Conservation (phyloP, 805 yeast species). For the Yarrowia divulgata region DNA sequence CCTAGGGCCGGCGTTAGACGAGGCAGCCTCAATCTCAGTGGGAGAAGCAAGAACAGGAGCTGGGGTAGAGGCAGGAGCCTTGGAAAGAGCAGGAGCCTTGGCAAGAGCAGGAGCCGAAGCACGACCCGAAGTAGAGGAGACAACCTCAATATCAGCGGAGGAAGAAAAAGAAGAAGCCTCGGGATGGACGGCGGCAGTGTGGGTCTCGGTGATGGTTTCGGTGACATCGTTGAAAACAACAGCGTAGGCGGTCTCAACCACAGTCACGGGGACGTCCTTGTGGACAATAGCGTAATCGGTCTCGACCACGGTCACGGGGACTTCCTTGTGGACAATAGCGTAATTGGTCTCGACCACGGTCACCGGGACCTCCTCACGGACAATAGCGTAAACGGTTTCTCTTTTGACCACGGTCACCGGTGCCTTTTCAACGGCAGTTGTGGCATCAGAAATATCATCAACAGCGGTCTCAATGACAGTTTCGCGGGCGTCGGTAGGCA, state of each 20-base stretch:
- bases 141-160: neutral
- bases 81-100: no score
- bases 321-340: no score
- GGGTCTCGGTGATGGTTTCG: neutral
- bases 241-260: neutral
- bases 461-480: constrained; percentile 75
- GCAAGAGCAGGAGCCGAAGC: no score
- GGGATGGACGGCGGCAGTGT: neutral
- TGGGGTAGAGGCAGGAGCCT: no score
- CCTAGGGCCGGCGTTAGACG: no score
- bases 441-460: constrained; percentile 59
- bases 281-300: constrained; percentile 68
- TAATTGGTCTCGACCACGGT: no score
- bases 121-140: neutral
- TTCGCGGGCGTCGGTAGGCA: neutral
- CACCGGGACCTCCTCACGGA: no score
- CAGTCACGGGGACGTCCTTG: neutral
- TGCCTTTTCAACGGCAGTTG: constrained; percentile 48
- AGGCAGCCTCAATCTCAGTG: no score
- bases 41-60: no score
- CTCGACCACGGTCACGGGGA: no score
- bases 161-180: neutral
- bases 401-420: no score
- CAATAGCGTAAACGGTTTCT: no score
- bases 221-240: neutral